Percentiles rank a stretch among this genome's conserved stretches.
Conservation (phyloP, 768 basidiomycete species). For the Lyophyllum semitale region DNA sequence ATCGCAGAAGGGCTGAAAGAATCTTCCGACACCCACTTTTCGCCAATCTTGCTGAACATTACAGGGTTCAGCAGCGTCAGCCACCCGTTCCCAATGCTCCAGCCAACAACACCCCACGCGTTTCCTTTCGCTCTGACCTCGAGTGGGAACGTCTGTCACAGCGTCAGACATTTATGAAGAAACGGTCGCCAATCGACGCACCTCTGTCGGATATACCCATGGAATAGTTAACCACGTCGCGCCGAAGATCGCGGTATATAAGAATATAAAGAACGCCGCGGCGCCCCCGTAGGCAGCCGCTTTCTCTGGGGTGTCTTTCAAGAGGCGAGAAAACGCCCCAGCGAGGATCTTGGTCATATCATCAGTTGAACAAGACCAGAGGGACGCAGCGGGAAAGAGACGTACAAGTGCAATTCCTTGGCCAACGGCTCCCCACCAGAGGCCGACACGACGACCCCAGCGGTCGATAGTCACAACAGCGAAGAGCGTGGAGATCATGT, state of each 20-base stretch:
- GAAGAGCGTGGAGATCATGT: constrained; percentile 41
- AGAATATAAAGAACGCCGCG: constrained; percentile 44
- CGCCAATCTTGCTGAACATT: constrained; percentile 42
- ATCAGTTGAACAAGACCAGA: not conserved
- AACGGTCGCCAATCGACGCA: constrained; percentile 1
- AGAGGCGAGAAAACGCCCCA: constrained; percentile 40
- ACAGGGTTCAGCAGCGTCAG: constrained; percentile 45
- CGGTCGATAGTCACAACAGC: constrained; percentile 45
- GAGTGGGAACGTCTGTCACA: constrained; percentile 41
- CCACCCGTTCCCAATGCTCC: constrained; percentile 46
- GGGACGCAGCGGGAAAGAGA: not conserved
- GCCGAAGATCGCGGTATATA: constrained; percentile 44
- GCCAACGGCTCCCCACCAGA: constrained; percentile 47
- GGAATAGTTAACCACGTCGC: constrained; percentile 51
- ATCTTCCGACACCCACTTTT: constrained; percentile 24
- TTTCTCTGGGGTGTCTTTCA: constrained; percentile 42
- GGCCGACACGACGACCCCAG: constrained; percentile 43
- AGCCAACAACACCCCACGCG: constrained; percentile 47
- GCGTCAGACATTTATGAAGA: not conserved
- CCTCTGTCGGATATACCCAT: constrained; percentile 35
- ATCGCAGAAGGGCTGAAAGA: not conserved
- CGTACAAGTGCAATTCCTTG: constrained; percentile 34
- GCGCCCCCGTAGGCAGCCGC: constrained; percentile 41
- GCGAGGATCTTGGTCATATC: constrained; percentile 33
- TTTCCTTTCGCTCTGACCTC: constrained; percentile 46